Conservation (phyloP, 352 stramenopile species). For the Pythium aristosporum region DNA sequence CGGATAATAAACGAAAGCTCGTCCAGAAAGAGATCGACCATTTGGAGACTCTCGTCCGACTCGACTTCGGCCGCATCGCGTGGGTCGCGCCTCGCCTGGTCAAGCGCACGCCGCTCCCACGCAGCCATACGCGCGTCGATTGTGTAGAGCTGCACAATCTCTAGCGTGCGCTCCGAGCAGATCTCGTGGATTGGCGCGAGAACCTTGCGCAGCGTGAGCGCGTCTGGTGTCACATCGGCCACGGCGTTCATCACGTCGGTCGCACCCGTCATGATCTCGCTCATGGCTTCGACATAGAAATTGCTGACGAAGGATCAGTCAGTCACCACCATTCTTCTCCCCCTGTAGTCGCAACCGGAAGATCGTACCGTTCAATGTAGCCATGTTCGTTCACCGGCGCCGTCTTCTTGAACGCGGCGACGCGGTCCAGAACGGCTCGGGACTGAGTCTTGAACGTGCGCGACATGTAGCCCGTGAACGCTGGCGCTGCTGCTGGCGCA, state of each 20-base stretch:
- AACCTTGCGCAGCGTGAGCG: constrained; percentile 39
- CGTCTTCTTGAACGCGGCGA: constrained; percentile 46
- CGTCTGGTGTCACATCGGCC: constrained; percentile 51
- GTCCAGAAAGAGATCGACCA: constrained; percentile 84
- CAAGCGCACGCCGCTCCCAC: constrained; percentile 72
- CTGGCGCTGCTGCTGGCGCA: constrained; percentile 26
- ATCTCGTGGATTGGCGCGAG: constrained; percentile 62
- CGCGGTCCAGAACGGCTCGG: constrained; percentile 47
- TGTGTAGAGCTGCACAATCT: constrained; percentile 76
- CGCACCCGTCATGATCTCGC: constrained; percentile 64
- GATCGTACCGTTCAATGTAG: constrained; percentile 68
- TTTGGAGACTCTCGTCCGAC: constrained; percentile 83
- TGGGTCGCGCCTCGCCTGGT: constrained; percentile 47
- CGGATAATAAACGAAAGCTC: constrained; percentile 78
- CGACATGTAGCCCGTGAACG: constrained; percentile 46
- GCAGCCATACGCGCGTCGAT: constrained; percentile 68
- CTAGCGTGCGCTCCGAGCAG: constrained; percentile 48
- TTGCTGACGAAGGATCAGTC: constrained; percentile 20
- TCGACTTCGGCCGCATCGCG: constrained; percentile 39
- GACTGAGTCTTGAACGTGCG: constrained; percentile 59
- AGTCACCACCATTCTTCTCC: not conserved
- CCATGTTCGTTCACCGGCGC: constrained; percentile 73
- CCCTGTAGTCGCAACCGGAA: no score
- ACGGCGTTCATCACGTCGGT: constrained; percentile 82
- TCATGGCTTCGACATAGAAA: constrained; percentile 78